Conservation (phyloP, 1,139 yeast species). For the Geotrichum candidum region DNA sequence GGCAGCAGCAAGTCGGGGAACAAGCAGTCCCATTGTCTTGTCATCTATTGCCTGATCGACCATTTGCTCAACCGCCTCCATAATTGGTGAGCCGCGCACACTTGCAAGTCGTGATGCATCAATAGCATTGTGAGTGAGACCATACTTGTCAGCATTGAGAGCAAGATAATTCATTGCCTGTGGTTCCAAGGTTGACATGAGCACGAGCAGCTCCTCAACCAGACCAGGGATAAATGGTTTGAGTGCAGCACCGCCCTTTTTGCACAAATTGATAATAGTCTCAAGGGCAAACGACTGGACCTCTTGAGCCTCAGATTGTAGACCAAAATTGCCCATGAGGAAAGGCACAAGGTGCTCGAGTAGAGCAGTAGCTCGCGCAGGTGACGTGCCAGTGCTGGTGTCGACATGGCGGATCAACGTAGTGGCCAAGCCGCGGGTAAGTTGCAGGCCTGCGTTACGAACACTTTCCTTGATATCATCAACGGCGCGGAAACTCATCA, state of each 20-base stretch:
- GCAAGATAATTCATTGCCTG: slow-evolving; percentile 82
- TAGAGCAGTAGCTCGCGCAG: slow-evolving; percentile 45
- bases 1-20: slow-evolving; percentile 43
- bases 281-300: slow-evolving; percentile 70
- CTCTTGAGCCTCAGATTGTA: slow-evolving; percentile 82
- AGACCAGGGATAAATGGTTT: slow-evolving; percentile 64
- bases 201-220: slow-evolving; percentile 58
- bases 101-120: slow-evolving; percentile 74
- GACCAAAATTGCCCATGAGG: slow-evolving; percentile 69
- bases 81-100: slow-evolving; percentile 76
- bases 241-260: slow-evolving; percentile 54
- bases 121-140: slow-evolving; percentile 60
- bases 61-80: slow-evolving; percentile 77
- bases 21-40: slow-evolving; percentile 46
- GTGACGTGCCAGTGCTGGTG: slow-evolving; percentile 36
- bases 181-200: slow-evolving; percentile 88
- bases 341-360: slow-evolving; percentile 67
- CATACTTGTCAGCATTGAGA: slow-evolving; percentile 83
- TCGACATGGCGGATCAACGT: slow-evolving; percentile 56
- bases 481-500: slow-evolving; percentile 78
- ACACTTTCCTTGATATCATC: slow-evolving; percentile 96
- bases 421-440: slow-evolving; percentile 64
- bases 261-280: slow-evolving; percentile 64
- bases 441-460: slow-evolving; percentile 65
- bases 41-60: slow-evolving; percentile 42